Evolutionary conservation across 768 basidiomycete genomes (phyloP).

Genomic region (Tylopilus felleus): DNA sequence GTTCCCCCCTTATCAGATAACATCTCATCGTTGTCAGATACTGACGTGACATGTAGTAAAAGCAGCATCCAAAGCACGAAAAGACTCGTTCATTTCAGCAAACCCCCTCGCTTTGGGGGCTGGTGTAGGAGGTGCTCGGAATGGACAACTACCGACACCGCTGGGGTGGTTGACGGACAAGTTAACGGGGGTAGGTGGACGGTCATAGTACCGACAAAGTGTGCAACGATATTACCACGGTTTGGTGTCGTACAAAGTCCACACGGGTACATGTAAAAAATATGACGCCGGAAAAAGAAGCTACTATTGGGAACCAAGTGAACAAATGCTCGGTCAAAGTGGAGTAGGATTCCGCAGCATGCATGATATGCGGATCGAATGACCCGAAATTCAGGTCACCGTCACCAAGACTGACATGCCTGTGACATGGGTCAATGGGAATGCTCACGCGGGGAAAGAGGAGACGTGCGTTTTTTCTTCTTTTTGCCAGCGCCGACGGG

Average conservation of each 20-base stretch:
- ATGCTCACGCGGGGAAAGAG: neutral
- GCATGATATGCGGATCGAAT: neutral
- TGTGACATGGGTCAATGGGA: constrained; percentile 8
- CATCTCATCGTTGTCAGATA: neutral
- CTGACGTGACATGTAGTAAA: constrained; percentile 48
- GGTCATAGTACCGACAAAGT: constrained; percentile 21
- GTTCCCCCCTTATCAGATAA: neutral
- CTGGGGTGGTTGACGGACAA: constrained; percentile 78
- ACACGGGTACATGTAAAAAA: too few relatives aligned
- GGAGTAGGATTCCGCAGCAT: neutral
- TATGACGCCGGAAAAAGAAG: neutral
- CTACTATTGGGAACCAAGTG: neutral
- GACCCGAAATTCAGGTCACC: constrained; percentile 13
- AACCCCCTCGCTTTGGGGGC: constrained; percentile 78
- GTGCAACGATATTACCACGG: neutral
- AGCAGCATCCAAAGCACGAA: constrained; percentile 65
- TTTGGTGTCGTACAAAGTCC: constrained; percentile 2
- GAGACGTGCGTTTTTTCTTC: constrained; percentile 67
- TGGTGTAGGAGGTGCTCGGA: constrained; percentile 54
- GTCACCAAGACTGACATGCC: constrained; percentile 25
- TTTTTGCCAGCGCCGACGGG: constrained; percentile 57
- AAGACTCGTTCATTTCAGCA: constrained; percentile 75
- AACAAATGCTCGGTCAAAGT: neutral
- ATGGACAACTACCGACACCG: constrained; percentile 63
- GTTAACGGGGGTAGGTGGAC: constrained; percentile 60